These are phyloP conservation scores for Scheffersomyces titani DNA, from an alignment of 1,139 yeast species.

Conservation along the genomic window DNA sequence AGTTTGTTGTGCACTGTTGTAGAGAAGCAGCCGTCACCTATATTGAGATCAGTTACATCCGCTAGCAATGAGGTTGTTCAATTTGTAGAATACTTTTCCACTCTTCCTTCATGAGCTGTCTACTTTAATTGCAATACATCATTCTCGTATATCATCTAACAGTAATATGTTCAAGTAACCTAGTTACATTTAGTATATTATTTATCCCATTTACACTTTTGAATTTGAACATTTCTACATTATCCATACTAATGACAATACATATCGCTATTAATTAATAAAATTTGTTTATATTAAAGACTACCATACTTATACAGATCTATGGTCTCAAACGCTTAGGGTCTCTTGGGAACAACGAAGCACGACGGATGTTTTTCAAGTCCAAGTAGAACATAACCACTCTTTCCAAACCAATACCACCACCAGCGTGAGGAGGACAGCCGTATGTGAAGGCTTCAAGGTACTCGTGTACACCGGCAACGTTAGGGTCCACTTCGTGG, in stretches of 20 bases:
- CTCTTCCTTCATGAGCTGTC: too few species aligned
- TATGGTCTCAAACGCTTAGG: slow-evolving; percentile 91
- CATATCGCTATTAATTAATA: too few species aligned
- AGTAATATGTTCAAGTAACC: too few species aligned
- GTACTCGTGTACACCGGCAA: slow-evolving; percentile 86
- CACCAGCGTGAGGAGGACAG: slow-evolving; percentile 99
- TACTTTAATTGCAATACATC: too few species aligned
- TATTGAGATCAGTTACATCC: too few species aligned
- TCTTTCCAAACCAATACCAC: slow-evolving; percentile 98
- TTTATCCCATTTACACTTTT: too few species aligned
- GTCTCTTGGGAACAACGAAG: slow-evolving; percentile 98
- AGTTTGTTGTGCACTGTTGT: neutral
- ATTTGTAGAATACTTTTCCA: neutral
- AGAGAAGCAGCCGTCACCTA: neutral
- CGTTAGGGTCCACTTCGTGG: slow-evolving; percentile 79
- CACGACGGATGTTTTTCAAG: slow-evolving; percentile 95
- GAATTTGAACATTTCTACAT: too few species aligned
- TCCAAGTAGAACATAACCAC: slow-evolving; percentile 98
- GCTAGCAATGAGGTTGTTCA: too few species aligned
- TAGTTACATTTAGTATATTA: too few species aligned
- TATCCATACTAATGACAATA: too few species aligned
- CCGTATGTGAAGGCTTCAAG: slow-evolving; percentile 92
- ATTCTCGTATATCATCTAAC: too few species aligned
- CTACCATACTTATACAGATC: neutral
- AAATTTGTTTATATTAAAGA: too few species aligned